Base-by-base conservation (phyloP, 108 stramenopile species). In the Phaeodactylum tricornutum region DNA sequence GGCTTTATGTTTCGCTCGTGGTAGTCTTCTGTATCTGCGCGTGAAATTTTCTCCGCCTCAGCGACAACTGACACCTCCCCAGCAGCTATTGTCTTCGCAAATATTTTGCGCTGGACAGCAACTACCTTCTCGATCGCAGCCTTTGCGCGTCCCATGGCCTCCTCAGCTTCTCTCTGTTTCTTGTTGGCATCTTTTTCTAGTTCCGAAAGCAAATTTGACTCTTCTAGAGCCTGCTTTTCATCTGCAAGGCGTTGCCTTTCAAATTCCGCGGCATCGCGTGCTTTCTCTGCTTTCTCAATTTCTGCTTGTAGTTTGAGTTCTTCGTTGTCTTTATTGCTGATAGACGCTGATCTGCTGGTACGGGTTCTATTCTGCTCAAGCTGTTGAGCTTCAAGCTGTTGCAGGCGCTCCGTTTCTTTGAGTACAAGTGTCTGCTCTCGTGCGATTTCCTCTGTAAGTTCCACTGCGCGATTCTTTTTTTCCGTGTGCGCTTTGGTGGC, bases 11-110 rank as follows among this genome's bases (percentile, higher is more conserved):
- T 4, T 54, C 38, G 6, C n/a, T 56, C 58, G 14, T 50, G 45
- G 55, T 62, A 57, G 24, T 58, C 71, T 32, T 61, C 64, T 16
- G 22, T 28, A 29, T 62, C 52, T 7, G 41, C 22, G 42, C 49
- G 57, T 15, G 62, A 28, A 4, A 35, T 27, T 26, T 27, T 29
- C 36, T 67, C 72, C 9, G 58, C 47, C 34, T 67, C 72, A 1
- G 66, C 66, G 27, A 74, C 22, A 14, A 55, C 58, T 41, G 59
- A 59, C 15, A n/a, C 33, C 39, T 74, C 57, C 7, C 65, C 66
- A 12, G 41, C 8, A 11, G 52, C 66, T 43, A 64, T 67, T 1
- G 62, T 58, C 16, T 67, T 33, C 9, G 66, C 22, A 67, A 32
- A 14, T 60, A 30, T 23, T 37, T 47, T 19, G 43, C 40, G 2